A percentile compares a stretch with the other conserved stretches of the same genome.
These are phyloP conservation scores for Pseudogymnoascus sp. DNA, from an alignment of 2,329 filamentous ascomycete species.

Conservation along the genomic window DNA sequence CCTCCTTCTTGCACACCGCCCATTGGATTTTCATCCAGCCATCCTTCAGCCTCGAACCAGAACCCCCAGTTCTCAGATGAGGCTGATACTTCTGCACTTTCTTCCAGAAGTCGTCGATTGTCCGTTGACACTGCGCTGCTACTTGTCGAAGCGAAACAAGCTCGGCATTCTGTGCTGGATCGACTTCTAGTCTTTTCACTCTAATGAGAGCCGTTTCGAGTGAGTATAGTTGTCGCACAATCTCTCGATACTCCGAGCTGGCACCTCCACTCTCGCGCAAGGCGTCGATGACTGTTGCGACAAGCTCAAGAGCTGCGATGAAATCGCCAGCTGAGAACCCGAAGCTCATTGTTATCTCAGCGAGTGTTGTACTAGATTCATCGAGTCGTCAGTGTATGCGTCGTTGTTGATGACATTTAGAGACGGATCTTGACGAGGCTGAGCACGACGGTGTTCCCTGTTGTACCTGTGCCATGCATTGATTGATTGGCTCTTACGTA, in stretches of 20 bases:
- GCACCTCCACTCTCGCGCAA: slow-evolving; percentile 16
- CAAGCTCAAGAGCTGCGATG: slow-evolving; percentile 22
- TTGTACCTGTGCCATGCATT: neutral
- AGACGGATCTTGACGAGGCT: neutral
- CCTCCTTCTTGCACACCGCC: slow-evolving; percentile 24
- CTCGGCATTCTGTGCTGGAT: slow-evolving; percentile 17
- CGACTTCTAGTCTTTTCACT: slow-evolving; percentile 24
- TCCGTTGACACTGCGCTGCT: slow-evolving; percentile 21
- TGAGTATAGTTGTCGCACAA: slow-evolving; percentile 16
- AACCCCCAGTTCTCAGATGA: slow-evolving; percentile 10
- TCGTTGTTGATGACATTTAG: neutral
- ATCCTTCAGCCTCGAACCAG: slow-evolving; percentile 17
- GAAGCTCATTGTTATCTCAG: slow-evolving; percentile 23
- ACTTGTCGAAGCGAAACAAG: slow-evolving; percentile 22
- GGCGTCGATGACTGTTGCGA: slow-evolving; percentile 18
- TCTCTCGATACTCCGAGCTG: slow-evolving; percentile 8
- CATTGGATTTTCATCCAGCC: slow-evolving; percentile 24
- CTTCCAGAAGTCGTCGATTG: slow-evolving; percentile 25
- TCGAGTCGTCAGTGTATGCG: neutral
- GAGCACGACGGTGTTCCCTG: neutral
- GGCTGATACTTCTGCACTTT: slow-evolving; percentile 26
- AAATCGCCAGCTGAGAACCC: slow-evolving; percentile 26
- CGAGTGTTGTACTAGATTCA: neutral
- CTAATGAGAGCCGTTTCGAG: slow-evolving; percentile 24
- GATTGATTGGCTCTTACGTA: neutral